Evolutionary conservation across 768 basidiomycete genomes (phyloP).

Genomic region (Boletellus emodensis): DNA sequence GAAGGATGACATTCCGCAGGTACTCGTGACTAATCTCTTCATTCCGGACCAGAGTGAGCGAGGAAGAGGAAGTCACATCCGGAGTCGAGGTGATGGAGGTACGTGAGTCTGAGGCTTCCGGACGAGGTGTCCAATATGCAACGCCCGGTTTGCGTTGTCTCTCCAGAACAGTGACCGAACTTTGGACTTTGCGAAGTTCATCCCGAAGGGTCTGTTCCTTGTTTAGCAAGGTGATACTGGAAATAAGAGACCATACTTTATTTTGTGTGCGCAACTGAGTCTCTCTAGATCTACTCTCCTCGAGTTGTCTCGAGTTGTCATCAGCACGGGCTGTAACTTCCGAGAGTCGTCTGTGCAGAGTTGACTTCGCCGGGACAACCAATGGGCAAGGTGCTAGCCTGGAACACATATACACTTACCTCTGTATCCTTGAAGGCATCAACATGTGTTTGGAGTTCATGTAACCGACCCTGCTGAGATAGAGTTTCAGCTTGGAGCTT

Average conservation of each 20-base stretch:
- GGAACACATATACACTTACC: slow-evolving; percentile 39
- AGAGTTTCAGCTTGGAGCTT: slow-evolving; percentile 46
- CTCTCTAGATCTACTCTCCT: slow-evolving; percentile 71
- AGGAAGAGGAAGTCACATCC: slow-evolving; percentile 34
- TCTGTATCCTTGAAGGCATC: slow-evolving; percentile 54
- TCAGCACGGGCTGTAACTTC: slow-evolving; percentile 49
- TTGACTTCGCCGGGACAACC: slow-evolving; percentile 34
- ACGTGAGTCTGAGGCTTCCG: slow-evolving; percentile 32
- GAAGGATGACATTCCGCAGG: slow-evolving; percentile 90
- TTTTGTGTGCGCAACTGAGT: slow-evolving; percentile 67
- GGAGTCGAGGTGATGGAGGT: slow-evolving; percentile 43
- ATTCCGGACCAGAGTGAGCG: slow-evolving; percentile 36
- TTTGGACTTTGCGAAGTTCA: slow-evolving; percentile 93
- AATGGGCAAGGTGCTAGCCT: not conserved
- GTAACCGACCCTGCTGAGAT: slow-evolving; percentile 47
- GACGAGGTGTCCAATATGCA: slow-evolving; percentile 77
- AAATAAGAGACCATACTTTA: slow-evolving; percentile 51
- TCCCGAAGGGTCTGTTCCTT: slow-evolving; percentile 77
- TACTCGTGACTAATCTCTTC: slow-evolving; percentile 97
- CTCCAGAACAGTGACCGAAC: slow-evolving; percentile 85
- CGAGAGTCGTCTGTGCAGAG: slow-evolving; percentile 41
- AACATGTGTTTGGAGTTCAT: slow-evolving; percentile 51
- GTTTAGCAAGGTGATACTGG: slow-evolving; percentile 3
- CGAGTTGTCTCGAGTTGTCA: slow-evolving; percentile 60
- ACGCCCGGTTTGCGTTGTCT: slow-evolving; percentile 90